Evolutionary conservation across 2,329 filamentous ascomycete genomes (phyloP).

Genomic region (Mollisiaceae sp.): DNA sequence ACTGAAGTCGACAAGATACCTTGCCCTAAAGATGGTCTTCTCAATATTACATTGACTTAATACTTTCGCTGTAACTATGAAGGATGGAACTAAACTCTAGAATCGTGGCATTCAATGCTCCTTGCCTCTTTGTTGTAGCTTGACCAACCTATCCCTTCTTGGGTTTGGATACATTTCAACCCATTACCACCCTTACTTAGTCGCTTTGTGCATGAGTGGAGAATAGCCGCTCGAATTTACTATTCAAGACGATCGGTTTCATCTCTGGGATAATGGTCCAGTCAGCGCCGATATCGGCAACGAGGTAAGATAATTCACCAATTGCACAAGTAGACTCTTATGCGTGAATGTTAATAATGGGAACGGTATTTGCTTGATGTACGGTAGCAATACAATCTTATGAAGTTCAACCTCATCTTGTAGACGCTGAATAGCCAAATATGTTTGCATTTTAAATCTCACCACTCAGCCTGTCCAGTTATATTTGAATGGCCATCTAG

Average conservation of each 20-base stretch:
- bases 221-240: not conserved
- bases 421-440: not conserved
- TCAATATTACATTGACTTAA: too few species aligned
- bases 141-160: too few species aligned
- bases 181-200: too few species aligned
- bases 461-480: not conserved
- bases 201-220: too few species aligned
- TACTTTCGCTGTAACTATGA: too few species aligned
- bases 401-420: not conserved
- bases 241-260: not conserved
- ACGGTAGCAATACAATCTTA: not conserved
- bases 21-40: too few species aligned
- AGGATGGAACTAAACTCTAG: too few species aligned
- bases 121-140: too few species aligned
- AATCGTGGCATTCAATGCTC: too few species aligned
- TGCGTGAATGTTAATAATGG: not conserved
- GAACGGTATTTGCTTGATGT: too few species aligned
- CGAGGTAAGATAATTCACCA: not conserved
- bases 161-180: too few species aligned
- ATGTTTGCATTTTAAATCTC: not conserved
- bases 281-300: not conserved
- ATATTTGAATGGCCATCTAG: not conserved
- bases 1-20: too few species aligned
- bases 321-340: not conserved
- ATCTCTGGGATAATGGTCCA: not conserved